phyloP scores from a whole-genome alignment of 768 basidiomycete genomes.

The Paxillus ammoniavirescens region DNA sequence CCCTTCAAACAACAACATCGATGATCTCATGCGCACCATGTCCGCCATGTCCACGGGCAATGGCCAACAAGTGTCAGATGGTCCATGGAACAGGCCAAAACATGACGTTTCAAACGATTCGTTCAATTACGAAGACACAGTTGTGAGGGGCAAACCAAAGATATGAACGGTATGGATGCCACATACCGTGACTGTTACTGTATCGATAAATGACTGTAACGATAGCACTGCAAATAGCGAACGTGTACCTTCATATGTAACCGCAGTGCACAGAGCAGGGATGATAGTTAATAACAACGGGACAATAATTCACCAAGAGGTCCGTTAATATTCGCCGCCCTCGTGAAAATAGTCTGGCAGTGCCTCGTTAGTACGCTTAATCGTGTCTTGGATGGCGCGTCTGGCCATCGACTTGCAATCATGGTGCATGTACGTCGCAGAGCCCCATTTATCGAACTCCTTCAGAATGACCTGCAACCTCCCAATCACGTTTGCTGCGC shows the following conservation, averaged over 20 bases:
- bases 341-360: constrained; percentile 61
- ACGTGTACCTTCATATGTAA: background rate
- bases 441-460: constrained; percentile 70
- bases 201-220: background rate
- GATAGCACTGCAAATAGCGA: background rate
- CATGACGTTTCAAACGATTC: constrained; percentile 12
- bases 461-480: constrained; percentile 59
- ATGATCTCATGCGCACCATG: constrained; percentile 41
- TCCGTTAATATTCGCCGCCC: constrained; percentile 30
- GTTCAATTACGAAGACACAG: constrained; percentile 24
- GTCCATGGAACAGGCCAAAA: constrained; percentile 28
- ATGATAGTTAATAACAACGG: background rate
- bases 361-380: constrained; percentile 56
- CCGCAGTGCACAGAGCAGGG: background rate
- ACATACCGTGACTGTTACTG: background rate
- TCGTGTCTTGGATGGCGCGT: constrained; percentile 51
- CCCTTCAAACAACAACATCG: constrained; percentile 37
- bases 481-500: constrained; percentile 66
- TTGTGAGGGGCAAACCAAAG: constrained; percentile 25
- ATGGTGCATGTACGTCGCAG: constrained; percentile 76
- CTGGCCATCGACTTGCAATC: constrained; percentile 64
- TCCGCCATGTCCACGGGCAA: constrained; percentile 28
- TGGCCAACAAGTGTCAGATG: constrained; percentile 19
- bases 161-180: constrained; percentile 8
- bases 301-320: background rate